Evolutionary conservation across 2,329 filamentous ascomycete species (phyloP), one percentile per base, ranked within the genome.

Genomic region (Microsporum canis): DNA sequence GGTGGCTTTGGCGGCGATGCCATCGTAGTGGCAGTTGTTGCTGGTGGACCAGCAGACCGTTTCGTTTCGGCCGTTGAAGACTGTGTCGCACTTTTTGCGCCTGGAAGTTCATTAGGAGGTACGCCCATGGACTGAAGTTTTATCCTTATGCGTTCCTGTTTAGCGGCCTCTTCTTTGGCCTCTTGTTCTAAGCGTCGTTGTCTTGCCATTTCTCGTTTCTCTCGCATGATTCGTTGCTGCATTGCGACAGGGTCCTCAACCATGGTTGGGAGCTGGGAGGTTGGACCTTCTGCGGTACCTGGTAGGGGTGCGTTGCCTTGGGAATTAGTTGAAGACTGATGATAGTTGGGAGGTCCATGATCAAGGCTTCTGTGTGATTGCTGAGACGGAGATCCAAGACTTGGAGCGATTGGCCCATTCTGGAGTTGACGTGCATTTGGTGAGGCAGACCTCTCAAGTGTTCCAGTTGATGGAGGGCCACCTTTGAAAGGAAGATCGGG

Each of bases 221-320:
- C 82, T 62, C 79, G 80, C 81, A 85, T 84, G 29, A 84, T 76
- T 36, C 80, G 79, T 70, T 84, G 79, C 68, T 86, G 84, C 56
- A 80, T 75, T 61, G 76, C 78, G 51, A 82, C 75, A 14, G 74
- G 69, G 62, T 76, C 74, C 64, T 77, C 74, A 56, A 70, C 68
- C 10, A 47, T 47, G 17, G 14, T 17, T 2, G 70, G 66, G 36
- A 53, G 58, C 57, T 67, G 66, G 31, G 64, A 62, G 12, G 58
- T 56, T 33, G 47, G 14, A 12, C 61, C 58, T 43, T 67, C 68
- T 10, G 61, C 45, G 8, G 62, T 60, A 8, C 62, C 33, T 47
- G 53, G 33, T 34, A 65, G 38, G 2, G 10, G 60, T 45, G 66
- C 60, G 17, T 65, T 66, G 34, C 60, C 57, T 57, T 66, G 62